Evolutionary conservation across 2,329 filamentous ascomycete species (phyloP).

Genomic region (Cercospora beticola): DNA sequence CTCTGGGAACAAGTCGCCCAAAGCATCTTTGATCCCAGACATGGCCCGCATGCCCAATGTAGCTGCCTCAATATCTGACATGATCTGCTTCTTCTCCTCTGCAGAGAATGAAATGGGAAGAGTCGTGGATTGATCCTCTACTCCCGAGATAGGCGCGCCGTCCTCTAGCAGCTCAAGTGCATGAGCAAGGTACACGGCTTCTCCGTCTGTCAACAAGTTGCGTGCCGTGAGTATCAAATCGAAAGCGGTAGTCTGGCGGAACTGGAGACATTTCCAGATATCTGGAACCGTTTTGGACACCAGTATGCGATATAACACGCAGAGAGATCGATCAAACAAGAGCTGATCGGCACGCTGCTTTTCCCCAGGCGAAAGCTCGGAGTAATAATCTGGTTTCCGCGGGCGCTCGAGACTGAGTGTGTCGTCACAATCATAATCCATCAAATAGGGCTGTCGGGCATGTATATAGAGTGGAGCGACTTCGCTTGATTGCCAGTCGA

Average conservation of each 20-base stretch:
- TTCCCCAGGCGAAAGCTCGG: slow-evolving; percentile 24
- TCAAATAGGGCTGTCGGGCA: background rate
- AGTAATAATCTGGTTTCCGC: slow-evolving; percentile 27
- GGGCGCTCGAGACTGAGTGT: slow-evolving; percentile 35
- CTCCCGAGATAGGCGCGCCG: background rate
- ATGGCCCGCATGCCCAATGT: slow-evolving; percentile 1
- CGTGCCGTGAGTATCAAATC: background rate
- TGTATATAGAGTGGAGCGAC: slow-evolving; percentile 39
- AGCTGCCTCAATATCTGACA: slow-evolving; percentile 22
- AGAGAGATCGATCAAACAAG: slow-evolving; percentile 33
- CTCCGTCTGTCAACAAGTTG: slow-evolving; percentile 23
- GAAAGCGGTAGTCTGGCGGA: background rate
- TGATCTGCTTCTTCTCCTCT: slow-evolving; percentile 24
- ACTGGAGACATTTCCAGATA: slow-evolving; percentile 6
- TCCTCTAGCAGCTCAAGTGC: background rate
- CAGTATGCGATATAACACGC: background rate
- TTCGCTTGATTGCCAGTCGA: slow-evolving; percentile 41
- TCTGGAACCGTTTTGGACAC: background rate
- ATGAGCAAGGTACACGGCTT: background rate
- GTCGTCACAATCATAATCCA: slow-evolving; percentile 30
- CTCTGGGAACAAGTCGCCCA: slow-evolving; percentile 14
- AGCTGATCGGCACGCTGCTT: slow-evolving; percentile 21
- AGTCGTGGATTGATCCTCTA: background rate
- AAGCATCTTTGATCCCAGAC: slow-evolving; percentile 9
- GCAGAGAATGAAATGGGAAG: slow-evolving; percentile 21